Evolutionary conservation across 1,284 basidiomycete species (phyloP), one percentile per base, ranked within the genome.

Genomic region (Blastosporella zonata): DNA sequence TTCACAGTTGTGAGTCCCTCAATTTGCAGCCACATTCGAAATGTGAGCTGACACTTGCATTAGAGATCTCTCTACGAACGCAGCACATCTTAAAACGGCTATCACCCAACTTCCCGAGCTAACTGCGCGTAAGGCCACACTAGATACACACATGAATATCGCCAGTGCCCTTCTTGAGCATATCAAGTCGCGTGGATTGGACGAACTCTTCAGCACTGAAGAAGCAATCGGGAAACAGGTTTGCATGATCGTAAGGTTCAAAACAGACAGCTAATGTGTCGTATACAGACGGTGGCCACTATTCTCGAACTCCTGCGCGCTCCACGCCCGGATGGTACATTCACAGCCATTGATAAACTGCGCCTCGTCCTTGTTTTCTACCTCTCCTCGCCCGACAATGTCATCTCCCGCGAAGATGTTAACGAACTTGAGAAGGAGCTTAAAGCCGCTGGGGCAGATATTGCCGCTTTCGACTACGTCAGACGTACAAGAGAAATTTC

Each of bases 101-200:
- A 97, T 99, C 64, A 99, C 96, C 0, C 93, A 95, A 49, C 76
- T 99, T n/a, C 97, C 97, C 1, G 96, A 99, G 66, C 75, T 99
- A 37, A 98, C 96, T 2, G 94, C 96, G 15, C 81, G 97, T 37
- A 99, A 99, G 62, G 87, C 93, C 39, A 96, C 92, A 1, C 79
- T 99, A 28, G 97, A 99, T 66, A 94, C 96, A 1, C 96, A 99
- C 58, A 99, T 99, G 95, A 98, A 99, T 70, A 97, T 99, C 48
- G 97, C 97, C 27, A 98, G 96, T 2, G 88, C 96, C 6, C 72
- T 99, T 12, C 72, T 99, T 23, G 94, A 97, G 65, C 87, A 97
- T 17, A 98, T 99, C 74, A 98, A 98, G 73, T 84, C 87, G 55
- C 83, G 97, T 39, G 93, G 93, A 5, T 75, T 99, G 20, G 97